A percentile compares a stretch with the other conserved stretches of the same genome.
Conservation (phyloP, 1,284 basidiomycete species). For the Marasmius oreades region DNA sequence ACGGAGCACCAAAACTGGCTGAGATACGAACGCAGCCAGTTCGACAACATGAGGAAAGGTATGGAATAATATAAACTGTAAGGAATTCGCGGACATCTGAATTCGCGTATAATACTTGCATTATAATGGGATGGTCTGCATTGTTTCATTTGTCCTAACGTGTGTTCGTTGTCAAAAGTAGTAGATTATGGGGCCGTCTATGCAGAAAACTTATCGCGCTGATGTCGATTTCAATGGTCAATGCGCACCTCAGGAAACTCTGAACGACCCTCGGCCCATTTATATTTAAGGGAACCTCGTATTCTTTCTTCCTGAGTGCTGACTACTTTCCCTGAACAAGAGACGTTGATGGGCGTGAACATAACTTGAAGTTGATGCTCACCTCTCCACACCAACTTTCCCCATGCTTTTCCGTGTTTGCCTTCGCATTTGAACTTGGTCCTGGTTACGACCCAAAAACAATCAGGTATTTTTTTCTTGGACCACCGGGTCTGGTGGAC, state of each 20-base stretch:
- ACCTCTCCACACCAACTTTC: constrained; percentile 75
- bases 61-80: constrained; percentile 23
- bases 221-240: too few species aligned
- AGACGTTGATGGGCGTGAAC: not conserved
- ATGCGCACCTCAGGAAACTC: constrained; percentile 14
- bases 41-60: constrained; percentile 52
- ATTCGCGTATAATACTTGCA: not conserved
- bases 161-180: too few species aligned
- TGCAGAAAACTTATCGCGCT: too few species aligned
- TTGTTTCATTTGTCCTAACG: too few species aligned
- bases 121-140: not conserved
- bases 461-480: constrained; percentile 59
- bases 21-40: constrained; percentile 50
- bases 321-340: constrained; percentile 43
- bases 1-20: constrained; percentile 48
- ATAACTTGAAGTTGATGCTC: constrained; percentile 24
- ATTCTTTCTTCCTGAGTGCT: constrained; percentile 48
- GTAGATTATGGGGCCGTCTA: too few species aligned
- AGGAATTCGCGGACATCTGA: not conserved
- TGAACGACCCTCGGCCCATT: constrained; percentile 53
- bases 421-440: constrained; percentile 67
- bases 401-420: constrained; percentile 77
- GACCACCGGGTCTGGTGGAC: constrained; percentile 74
- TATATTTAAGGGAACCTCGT: constrained; percentile 57
- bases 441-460: constrained; percentile 71